These are phyloP conservation scores for Arctostaphylos glauca DNA, from an alignment of 148 eudicot species.

Conservation along the genomic window DNA sequence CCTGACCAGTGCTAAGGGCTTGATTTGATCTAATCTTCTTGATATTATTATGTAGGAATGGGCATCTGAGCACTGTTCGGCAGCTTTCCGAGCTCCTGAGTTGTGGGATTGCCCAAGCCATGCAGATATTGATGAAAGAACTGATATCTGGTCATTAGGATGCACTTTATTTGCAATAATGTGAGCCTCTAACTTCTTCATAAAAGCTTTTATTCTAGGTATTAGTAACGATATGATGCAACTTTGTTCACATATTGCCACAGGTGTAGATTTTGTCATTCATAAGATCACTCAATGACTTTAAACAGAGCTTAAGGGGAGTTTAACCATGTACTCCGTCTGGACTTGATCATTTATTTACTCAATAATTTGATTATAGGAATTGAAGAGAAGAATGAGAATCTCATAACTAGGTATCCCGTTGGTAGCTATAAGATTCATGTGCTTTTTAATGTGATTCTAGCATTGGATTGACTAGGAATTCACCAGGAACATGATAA, in stretches of 20 bases:
- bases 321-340: background rate
- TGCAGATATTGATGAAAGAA: slow-evolving; percentile 88
- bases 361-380: background rate
- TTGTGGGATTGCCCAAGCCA: slow-evolving; percentile 98
- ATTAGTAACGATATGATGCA: background rate
- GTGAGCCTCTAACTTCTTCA: slow-evolving; percentile 32
- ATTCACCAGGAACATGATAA: background rate
- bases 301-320: background rate
- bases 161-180: slow-evolving; percentile 92
- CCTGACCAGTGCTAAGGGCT: background rate
- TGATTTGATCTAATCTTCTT: background rate
- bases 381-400: background rate
- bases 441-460: background rate
- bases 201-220: background rate
- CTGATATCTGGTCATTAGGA: slow-evolving; percentile 96
- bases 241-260: background rate
- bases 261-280: background rate
- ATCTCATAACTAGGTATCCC: background rate
- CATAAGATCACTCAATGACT: background rate
- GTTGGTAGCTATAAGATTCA: background rate
- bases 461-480: background rate
- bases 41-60: slow-evolving; percentile 57
- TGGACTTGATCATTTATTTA: background rate
- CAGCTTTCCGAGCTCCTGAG: slow-evolving; percentile 95
- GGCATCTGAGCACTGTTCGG: slow-evolving; percentile 97